Conservation (phyloP, 1,284 basidiomycete species). For the Boletellus deceptivus region DNA sequence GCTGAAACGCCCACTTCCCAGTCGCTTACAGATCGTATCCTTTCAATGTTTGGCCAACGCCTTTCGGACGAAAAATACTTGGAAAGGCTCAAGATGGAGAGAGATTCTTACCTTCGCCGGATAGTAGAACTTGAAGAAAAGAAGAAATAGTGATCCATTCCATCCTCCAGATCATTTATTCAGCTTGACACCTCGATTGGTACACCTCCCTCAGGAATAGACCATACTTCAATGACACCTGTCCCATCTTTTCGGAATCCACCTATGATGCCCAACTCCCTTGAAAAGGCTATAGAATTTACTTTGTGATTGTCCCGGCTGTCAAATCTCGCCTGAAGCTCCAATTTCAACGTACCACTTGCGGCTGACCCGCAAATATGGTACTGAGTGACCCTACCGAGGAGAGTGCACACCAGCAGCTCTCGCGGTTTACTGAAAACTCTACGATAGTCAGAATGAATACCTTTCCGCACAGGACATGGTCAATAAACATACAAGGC, state of each 20-base stretch:
- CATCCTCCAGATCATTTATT: background rate
- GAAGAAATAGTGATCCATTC: constrained; percentile 23
- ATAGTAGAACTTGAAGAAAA: constrained; percentile 58
- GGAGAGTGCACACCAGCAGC: constrained; percentile 56
- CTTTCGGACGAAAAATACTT: constrained; percentile 68
- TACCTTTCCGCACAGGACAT: background rate
- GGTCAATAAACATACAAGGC: constrained; percentile 13
- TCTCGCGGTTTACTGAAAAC: constrained; percentile 46
- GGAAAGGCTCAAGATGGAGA: constrained; percentile 15
- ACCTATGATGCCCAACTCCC: constrained; percentile 50
- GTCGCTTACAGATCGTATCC: constrained; percentile 35
- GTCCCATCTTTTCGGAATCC: constrained; percentile 57
- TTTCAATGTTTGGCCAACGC: constrained; percentile 46
- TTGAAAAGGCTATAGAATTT: constrained; percentile 50
- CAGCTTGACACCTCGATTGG: constrained; percentile 1
- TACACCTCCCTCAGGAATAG: constrained; percentile 11
- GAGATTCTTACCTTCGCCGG: constrained; percentile 48
- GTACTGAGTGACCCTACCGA: constrained; percentile 54
- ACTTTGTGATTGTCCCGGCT: constrained; percentile 52
- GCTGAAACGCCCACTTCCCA: constrained; percentile 1
- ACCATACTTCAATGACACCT: constrained; percentile 63
- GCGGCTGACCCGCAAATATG: constrained; percentile 35
- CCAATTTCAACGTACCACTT: constrained; percentile 38
- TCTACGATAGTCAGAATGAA: constrained; percentile 34
- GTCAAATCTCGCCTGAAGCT: constrained; percentile 45